These are phyloP conservation scores for Dactylellina sp. DNA, from an alignment of 2,329 filamentous ascomycete species.

Conservation along the genomic window DNA sequence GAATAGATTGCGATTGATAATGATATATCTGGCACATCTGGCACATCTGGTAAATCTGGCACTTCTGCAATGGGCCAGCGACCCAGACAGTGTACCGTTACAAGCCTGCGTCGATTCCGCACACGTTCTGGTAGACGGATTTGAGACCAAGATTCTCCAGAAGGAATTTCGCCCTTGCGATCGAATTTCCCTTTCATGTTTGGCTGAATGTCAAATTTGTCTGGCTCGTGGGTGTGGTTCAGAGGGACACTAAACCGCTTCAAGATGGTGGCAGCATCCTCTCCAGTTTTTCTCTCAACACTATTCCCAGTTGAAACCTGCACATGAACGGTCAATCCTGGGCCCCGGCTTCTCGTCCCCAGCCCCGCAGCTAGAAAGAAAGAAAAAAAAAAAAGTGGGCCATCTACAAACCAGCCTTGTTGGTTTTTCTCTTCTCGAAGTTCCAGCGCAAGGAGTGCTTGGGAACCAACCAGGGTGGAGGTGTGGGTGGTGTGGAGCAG, in stretches of 20 bases:
- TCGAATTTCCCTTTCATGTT: conserved; percentile 51
- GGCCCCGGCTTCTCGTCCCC: conserved; percentile 57
- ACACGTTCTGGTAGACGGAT: conserved; percentile 41
- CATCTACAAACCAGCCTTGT: conserved; percentile 55
- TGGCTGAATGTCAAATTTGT: conserved; percentile 53
- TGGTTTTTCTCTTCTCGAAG: conserved; percentile 58
- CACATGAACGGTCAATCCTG: conserved; percentile 57
- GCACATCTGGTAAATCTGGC: no score
- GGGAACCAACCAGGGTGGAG: conserved; percentile 50
- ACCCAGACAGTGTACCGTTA: conserved; percentile 23
- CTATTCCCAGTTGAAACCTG: conserved; percentile 58
- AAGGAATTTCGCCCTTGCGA: conserved; percentile 56
- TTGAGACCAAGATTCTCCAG: conserved; percentile 40
- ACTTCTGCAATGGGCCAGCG: conserved; percentile 9
- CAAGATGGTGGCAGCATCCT: conserved; percentile 53
- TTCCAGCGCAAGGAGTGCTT: conserved; percentile 56
- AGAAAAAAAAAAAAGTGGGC: conserved; percentile 37
- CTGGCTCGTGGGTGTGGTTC: conserved; percentile 41
- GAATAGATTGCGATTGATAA: conserved; percentile 2
- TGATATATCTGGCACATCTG: not conserved
- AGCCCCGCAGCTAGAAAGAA: conserved; percentile 55
- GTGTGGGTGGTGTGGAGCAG: conserved; percentile 56
- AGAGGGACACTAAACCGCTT: conserved; percentile 50
- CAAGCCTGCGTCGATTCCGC: conserved; percentile 34
- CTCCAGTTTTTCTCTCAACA: conserved; percentile 16